A percentile compares a stretch with the other conserved stretches of the same genome.
phyloP scores from a whole-genome alignment of 2,329 filamentous ascomycete genomes.

The Waltergamsia citrina region DNA sequence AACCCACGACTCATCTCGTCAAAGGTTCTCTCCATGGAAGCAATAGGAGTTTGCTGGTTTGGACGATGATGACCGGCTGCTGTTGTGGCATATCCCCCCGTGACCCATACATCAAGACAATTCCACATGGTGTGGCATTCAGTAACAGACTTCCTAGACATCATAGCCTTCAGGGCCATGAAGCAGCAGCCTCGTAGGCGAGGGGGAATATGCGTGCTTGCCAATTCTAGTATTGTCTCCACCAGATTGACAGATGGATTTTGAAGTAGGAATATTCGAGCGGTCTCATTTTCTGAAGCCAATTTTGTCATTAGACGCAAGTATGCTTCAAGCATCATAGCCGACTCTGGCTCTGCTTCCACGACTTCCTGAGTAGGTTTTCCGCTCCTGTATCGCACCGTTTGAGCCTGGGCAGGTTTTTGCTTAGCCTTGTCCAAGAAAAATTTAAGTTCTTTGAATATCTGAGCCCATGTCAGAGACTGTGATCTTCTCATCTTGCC shows the following conservation, averaged over 20 bases:
- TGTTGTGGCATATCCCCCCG: constrained; percentile 41
- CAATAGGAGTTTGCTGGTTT: constrained; percentile 20
- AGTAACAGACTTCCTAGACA: constrained; percentile 61
- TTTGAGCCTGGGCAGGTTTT: constrained; percentile 41
- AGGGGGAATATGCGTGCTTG: constrained; percentile 65
- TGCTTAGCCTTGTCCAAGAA: constrained; percentile 74
- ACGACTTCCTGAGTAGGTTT: constrained; percentile 58
- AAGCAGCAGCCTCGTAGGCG: constrained; percentile 80
- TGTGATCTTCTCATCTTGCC: constrained; percentile 74
- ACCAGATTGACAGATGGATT: constrained; percentile 57
- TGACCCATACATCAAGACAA: constrained; percentile 71
- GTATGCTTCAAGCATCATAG: constrained; percentile 95
- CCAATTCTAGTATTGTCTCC: constrained; percentile 67
- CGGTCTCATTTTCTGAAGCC: constrained; percentile 60
- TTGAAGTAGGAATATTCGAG: constrained; percentile 65
- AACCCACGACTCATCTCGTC: constrained; percentile 68
- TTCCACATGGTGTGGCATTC: constrained; percentile 71
- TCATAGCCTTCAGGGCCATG: constrained; percentile 63
- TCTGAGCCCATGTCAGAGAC: constrained; percentile 86
- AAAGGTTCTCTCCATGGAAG: constrained; percentile 56
- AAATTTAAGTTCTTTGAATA: constrained; percentile 81
- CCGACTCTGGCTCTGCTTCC: constrained; percentile 80
- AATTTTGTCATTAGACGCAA: constrained; percentile 80
- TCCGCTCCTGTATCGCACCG: constrained; percentile 38
- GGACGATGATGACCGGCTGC: constrained; percentile 21